Base-by-base conservation (phyloP, 768 basidiomycete genomes). In the Tricholoma hemisulphureum region DNA sequence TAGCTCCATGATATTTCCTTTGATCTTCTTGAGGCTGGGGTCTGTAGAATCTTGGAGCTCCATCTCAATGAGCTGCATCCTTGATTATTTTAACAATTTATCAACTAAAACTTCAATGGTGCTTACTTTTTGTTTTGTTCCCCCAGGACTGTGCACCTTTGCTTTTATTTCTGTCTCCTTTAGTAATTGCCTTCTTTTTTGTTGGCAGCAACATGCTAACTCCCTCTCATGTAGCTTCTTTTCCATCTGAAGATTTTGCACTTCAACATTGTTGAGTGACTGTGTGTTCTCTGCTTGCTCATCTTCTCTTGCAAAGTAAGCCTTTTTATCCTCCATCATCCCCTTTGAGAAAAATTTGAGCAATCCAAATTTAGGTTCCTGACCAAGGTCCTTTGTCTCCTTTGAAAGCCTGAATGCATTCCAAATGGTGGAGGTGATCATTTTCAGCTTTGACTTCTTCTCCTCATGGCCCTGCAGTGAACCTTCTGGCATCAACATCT, bases 71-170 rank as follows among this genome's bases (percentile, higher is more conserved):
- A 51, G 16, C 54, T 32, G 35, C 34, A 13, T 62, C 35, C 21
- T 52, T 21, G 32, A 52, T 52, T 32, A n/a, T 52, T 14, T 18
- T 35, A 35, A 35, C 11, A 14, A 23, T 35, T 7, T 13, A 31
- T 1, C 14, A 16, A 35, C 51, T 35, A 52, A 32, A 52, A 37
- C 11, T 14, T 46, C 14, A 46, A 46, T 7, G 6, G 37, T 20
- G 14, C 32, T 52, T 21, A 52, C 51, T 35, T 52, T 34, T 52
- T 9, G 11, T 52, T 52, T 52, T 52, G 51, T 52, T 34, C 51
- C 51, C 21, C 31, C 51, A 52, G 32, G 51, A 37, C 51, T 52
- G 32, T 2, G 20, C 37, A 52, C 14, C 51, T 37, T 16, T 6
- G 9, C 31, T 52, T 52, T 52, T 52, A 52, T 35, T 24, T 52